These are phyloP conservation scores for Globisporangium lucens DNA, from an alignment of 352 stramenopile species.

Conservation along the genomic window DNA sequence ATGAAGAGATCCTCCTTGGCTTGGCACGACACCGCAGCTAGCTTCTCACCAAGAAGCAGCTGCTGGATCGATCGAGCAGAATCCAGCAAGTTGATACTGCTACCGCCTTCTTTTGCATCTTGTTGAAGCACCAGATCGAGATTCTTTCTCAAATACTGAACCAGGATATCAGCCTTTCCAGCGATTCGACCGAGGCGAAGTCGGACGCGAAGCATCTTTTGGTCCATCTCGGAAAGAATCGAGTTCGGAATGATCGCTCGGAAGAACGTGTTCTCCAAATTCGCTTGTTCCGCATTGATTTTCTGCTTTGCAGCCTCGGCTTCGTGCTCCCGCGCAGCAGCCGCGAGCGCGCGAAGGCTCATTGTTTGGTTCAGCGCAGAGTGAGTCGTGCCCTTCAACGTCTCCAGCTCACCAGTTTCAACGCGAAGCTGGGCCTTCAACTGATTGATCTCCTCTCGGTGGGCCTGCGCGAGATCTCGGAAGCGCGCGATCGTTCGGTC, in stretches of 20 bases:
- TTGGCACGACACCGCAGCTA: slow-evolving; percentile 55
- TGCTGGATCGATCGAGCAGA: slow-evolving; percentile 46
- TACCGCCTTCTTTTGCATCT: slow-evolving; percentile 29
- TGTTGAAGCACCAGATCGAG: slow-evolving; percentile 43
- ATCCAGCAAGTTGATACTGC: slow-evolving; percentile 23
- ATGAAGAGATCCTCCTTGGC: slow-evolving; percentile 72
- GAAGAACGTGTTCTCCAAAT: slow-evolving; percentile 66
- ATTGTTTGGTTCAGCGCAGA: slow-evolving; percentile 73
- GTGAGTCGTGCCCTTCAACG: slow-evolving; percentile 72
- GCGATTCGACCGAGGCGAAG: slow-evolving; percentile 59
- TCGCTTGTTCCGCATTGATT: slow-evolving; percentile 60
- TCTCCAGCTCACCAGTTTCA: slow-evolving; percentile 68
- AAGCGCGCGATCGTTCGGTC: slow-evolving; percentile 81
- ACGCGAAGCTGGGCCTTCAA: slow-evolving; percentile 70
- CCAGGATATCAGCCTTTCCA: slow-evolving; percentile 66
- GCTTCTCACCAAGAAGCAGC: slow-evolving; percentile 54
- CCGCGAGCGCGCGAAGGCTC: slow-evolving; percentile 55
- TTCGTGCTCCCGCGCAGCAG: slow-evolving; percentile 59
- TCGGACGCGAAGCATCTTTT: slow-evolving; percentile 68
- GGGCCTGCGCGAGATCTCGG: slow-evolving; percentile 60
- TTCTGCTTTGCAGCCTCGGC: slow-evolving; percentile 68
- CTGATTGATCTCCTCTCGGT: slow-evolving; percentile 72
- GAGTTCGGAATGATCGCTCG: slow-evolving; percentile 60
- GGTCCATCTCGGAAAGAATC: slow-evolving; percentile 73
- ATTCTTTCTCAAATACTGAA: slow-evolving; percentile 67